A percentile compares a stretch with the other conserved stretches of the same genome.
These are phyloP conservation scores for Vanderwaltozyma tropicalis DNA, from an alignment of 805 yeast species.

Conservation along the genomic window DNA sequence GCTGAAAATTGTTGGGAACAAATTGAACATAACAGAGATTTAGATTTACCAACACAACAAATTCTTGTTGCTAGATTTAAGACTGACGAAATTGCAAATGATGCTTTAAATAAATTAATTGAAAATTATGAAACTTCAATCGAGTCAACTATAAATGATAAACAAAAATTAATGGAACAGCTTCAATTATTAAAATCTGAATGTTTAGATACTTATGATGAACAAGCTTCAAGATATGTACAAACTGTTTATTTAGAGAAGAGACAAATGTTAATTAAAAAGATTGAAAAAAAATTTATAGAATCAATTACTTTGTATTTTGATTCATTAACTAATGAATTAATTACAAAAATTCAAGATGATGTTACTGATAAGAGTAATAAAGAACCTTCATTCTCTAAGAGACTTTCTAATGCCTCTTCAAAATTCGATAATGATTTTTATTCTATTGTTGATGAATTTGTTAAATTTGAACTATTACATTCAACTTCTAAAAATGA, in stretches of 20 bases:
- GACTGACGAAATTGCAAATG: conserved; percentile 75
- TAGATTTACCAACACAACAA: conserved; percentile 95
- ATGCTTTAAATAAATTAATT: conserved; percentile 38
- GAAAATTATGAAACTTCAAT: conserved; percentile 25
- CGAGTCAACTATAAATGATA: conserved; percentile 21
- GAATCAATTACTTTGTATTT: conserved; percentile 37
- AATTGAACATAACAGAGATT: conserved; percentile 83
- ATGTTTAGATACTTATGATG: conserved; percentile 49
- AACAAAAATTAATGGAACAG: conserved; percentile 31
- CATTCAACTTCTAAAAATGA: not conserved
- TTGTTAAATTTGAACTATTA: conserved; percentile 15
- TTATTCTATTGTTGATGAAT: not conserved
- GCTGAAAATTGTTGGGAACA: conserved; percentile 90
- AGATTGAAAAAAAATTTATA: conserved; percentile 38
- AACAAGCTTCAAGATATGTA: conserved; percentile 67
- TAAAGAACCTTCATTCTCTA: conserved; percentile 21
- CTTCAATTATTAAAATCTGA: conserved; percentile 36
- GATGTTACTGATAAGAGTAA: conserved; percentile 22
- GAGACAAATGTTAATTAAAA: conserved; percentile 37
- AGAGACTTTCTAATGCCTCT: conserved; percentile 12
- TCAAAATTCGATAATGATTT: not conserved
- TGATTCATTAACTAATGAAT: conserved; percentile 27
- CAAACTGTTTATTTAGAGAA: conserved; percentile 56
- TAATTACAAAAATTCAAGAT: conserved; percentile 26
- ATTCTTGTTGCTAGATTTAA: conserved; percentile 87